Evolutionary conservation across 371 early-diverging fungal genomes (phyloP), one percentile per base, ranked within the genome.

Genomic region (Syncephalis plumigaleata): DNA sequence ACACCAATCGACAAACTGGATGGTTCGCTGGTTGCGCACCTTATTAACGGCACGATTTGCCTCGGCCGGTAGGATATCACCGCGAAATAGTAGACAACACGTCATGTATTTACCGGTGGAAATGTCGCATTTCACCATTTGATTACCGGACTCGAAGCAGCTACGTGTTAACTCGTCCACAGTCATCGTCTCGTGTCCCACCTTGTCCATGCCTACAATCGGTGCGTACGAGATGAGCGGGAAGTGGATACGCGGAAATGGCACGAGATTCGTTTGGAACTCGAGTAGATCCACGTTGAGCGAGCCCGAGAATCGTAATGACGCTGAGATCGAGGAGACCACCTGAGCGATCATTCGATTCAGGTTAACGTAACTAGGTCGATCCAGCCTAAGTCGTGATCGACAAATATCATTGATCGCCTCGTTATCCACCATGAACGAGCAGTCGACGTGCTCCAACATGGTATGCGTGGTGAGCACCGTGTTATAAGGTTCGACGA

Each of bases 341-440:
- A 98, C 97, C 70, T 98, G 99, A 50, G 99, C 97, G 63, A 99
- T 96, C 55, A 98, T 70, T 58, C 97, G 79, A 77, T 99, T 99
- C 53, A 99, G 75, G 71, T 98, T 94, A 65, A 81, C 75, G 77
- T 96, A 98, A 42, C 87, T 85, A 52, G 99, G 99, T 45, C 94
- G 83, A 59, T 85, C 85, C 64, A 98, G 92, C 67, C 93, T 98
- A 50, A 99, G 74, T 75, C 95, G 97, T 60, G 88, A 85, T 59
- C 87, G 81, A 78, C 98, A 98, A 64, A 99, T 98, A 61, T 98
- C 96, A 67, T 99, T 98, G 71, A 91, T 71, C 64, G 95, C 95
- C 73, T 97, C 94, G 73, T 98, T 98, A 70, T 98, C 98, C 42
- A 98, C 95, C 87, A 97, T 87, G 76, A 98, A 98, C 48, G 98